Base-by-base conservation (phyloP, 306 rosid species). In the Glycine soja region DNA sequence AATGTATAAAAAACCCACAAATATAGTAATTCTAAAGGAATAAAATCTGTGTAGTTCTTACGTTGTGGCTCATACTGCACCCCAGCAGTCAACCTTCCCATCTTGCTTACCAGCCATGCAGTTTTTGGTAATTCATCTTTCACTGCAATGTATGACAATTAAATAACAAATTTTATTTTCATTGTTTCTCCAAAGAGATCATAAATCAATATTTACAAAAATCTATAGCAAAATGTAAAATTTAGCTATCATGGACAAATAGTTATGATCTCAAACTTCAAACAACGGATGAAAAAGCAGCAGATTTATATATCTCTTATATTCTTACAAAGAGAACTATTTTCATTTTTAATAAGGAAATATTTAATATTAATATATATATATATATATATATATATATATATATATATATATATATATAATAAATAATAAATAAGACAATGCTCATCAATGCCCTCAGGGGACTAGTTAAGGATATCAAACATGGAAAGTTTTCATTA, bases 21-120 rank as follows among this genome's bases (percentile, higher is more conserved):
- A 50, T 50, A 10, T 34, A 43, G 30, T 53, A 50, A 67, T 40
- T 52, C 36, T n/a, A 70, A 73, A 76, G 66, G 69, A 75, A 46
- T 38, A 52, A 59, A 62, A 62, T 78, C 50, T 36, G 40, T 11
- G 42, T 50, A 81, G 82, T 62, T 79, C 98, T 89, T 88, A 93
- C 99, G 76, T 32, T 88, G 92, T 72, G 98, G 97, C 86, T 93
- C 99, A 61, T 86, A 95, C 83, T 90, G 98, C 87, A 96, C 92
- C 77, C 97, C 99, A 13, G 94, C 96, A 67, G 92, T 96, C 77
- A 93, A 82, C 86, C 94, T 92, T 83, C 99, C 97, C 73, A 92
- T 86, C 90, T 85, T 96, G 90, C 96, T 86, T 75, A 96, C 93
- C 76, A 96, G 74, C 99, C 99, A 96, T 38, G 85, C 96, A 75